These are phyloP conservation scores for Chaetomiaceae sp. DNA, from an alignment of 2,329 filamentous ascomycete genomes.

Conservation along the genomic window DNA sequence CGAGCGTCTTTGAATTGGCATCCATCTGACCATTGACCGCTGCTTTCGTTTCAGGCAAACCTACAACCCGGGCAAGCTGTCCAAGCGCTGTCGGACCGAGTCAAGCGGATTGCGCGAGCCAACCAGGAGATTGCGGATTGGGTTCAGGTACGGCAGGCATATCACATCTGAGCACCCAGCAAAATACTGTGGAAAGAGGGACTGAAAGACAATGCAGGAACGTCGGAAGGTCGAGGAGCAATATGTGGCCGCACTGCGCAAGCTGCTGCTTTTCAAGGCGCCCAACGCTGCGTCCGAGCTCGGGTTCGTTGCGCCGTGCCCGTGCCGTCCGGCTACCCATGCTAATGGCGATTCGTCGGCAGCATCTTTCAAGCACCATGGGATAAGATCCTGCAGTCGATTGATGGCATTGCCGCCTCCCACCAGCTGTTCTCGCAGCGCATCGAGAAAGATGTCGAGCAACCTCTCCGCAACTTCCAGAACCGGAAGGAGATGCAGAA, in stretches of 20 bases:
- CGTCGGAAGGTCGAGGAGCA: conserved; percentile 85
- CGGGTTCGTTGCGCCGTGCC: conserved; percentile 57
- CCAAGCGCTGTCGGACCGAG: conserved; percentile 73
- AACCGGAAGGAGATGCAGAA: conserved; percentile 70
- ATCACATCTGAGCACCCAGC: no score
- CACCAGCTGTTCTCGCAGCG: conserved; percentile 74
- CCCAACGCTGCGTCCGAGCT: conserved; percentile 74
- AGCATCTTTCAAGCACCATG: conserved; percentile 89
- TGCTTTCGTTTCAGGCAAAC: conserved; percentile 53
- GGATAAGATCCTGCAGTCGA: conserved; percentile 76
- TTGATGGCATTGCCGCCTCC: conserved; percentile 73
- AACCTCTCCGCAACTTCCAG: conserved; percentile 70
- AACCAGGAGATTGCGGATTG: conserved; percentile 93
- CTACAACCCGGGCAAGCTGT: conserved; percentile 80
- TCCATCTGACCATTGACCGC: conserved; percentile 15
- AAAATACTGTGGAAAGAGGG: neutral
- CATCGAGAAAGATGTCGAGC: conserved; percentile 84
- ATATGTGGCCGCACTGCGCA: conserved; percentile 77
- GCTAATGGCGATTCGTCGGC: conserved; percentile 11
- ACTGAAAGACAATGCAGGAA: conserved; percentile 55
- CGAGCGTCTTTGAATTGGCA: neutral
- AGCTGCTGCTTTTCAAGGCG: conserved; percentile 67
- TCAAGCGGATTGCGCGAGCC: conserved; percentile 78
- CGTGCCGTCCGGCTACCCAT: neutral
- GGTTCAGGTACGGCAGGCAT: conserved; percentile 65